Percentiles rank a stretch among this genome's conserved stretches.
Conservation (phyloP, 2,329 filamentous ascomycete genomes). For the Colletotrichum cordylinicola region DNA sequence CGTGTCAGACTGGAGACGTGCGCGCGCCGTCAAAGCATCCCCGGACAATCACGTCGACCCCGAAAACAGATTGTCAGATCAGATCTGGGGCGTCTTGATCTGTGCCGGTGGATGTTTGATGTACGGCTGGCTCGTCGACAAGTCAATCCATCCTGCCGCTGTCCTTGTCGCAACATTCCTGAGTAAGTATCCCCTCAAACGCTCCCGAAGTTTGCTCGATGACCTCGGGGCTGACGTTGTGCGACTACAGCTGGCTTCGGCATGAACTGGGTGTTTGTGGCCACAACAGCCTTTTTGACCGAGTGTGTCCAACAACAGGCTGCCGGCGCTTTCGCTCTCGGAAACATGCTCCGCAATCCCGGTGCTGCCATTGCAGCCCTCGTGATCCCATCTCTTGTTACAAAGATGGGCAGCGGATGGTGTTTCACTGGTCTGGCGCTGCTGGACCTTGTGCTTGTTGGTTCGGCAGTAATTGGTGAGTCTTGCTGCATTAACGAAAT, state of each 20-base stretch:
- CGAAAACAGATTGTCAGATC: slow-evolving; percentile 42
- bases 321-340: slow-evolving; percentile 44
- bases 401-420: slow-evolving; percentile 41
- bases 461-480: slow-evolving; percentile 27
- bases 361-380: slow-evolving; percentile 43
- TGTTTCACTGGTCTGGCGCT: slow-evolving; percentile 43
- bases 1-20: slow-evolving; percentile 40
- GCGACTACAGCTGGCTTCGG: slow-evolving; percentile 35
- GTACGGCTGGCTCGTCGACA: slow-evolving; percentile 45
- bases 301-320: slow-evolving; percentile 43
- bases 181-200: slow-evolving; percentile 22
- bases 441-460: slow-evolving; percentile 32
- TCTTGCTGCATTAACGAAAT: neutral
- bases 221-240: neutral
- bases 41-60: slow-evolving; percentile 31
- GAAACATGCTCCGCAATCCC: slow-evolving; percentile 43
- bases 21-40: slow-evolving; percentile 17
- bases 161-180: slow-evolving; percentile 34
- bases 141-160: slow-evolving; percentile 31
- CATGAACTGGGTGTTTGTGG: slow-evolving; percentile 46
- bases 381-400: slow-evolving; percentile 37
- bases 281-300: slow-evolving; percentile 45
- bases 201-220: neutral
- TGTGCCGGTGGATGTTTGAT: slow-evolving; percentile 41
- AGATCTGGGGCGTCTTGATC: slow-evolving; percentile 43